A percentile compares a stretch with the other conserved stretches of the same genome.
phyloP scores from a whole-genome alignment of 1,139 yeast genomes.

The Protomyces inundatus region DNA sequence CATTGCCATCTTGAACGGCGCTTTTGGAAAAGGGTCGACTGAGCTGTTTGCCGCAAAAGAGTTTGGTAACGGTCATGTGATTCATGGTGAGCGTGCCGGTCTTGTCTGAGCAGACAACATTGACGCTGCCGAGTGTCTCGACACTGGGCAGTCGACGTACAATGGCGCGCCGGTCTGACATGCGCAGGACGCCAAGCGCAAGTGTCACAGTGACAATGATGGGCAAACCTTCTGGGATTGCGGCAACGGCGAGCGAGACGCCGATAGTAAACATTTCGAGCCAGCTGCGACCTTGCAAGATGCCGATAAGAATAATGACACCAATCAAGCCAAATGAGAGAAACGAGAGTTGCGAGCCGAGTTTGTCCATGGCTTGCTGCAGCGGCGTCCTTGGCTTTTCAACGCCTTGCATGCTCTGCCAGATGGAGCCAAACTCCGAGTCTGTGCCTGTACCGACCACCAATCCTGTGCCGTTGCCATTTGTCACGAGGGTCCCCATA shows the following conservation, averaged over 20 bases:
- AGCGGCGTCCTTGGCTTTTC: slow-evolving; percentile 95
- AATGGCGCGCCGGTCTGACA: slow-evolving; percentile 90
- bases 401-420: slow-evolving; percentile 81
- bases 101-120: slow-evolving; percentile 90
- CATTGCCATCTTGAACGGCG: slow-evolving; percentile 14
- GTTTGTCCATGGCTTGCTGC: slow-evolving; percentile 87
- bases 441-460: slow-evolving; percentile 85
- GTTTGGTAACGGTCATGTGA: slow-evolving; percentile 83
- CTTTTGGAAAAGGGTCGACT: slow-evolving; percentile 19
- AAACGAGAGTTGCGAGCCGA: slow-evolving; percentile 81
- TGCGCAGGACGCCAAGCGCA: slow-evolving; percentile 88
- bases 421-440: slow-evolving; percentile 85
- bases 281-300: slow-evolving; percentile 87
- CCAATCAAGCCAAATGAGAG: slow-evolving; percentile 83
- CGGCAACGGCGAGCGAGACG: slow-evolving; percentile 94
- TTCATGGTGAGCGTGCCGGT: slow-evolving; percentile 94
- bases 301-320: slow-evolving; percentile 75
- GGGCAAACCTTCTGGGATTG: slow-evolving; percentile 96
- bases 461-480: slow-evolving; percentile 84
- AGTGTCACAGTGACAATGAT: slow-evolving; percentile 93
- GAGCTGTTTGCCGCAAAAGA: slow-evolving; percentile 72
- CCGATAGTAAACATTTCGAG: slow-evolving; percentile 95
- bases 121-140: slow-evolving; percentile 91
- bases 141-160: slow-evolving; percentile 90
- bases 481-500: slow-evolving; percentile 94